Base-by-base conservation (phyloP, 139 green algal genomes). In the Edaphochlamys debaryana region DNA sequence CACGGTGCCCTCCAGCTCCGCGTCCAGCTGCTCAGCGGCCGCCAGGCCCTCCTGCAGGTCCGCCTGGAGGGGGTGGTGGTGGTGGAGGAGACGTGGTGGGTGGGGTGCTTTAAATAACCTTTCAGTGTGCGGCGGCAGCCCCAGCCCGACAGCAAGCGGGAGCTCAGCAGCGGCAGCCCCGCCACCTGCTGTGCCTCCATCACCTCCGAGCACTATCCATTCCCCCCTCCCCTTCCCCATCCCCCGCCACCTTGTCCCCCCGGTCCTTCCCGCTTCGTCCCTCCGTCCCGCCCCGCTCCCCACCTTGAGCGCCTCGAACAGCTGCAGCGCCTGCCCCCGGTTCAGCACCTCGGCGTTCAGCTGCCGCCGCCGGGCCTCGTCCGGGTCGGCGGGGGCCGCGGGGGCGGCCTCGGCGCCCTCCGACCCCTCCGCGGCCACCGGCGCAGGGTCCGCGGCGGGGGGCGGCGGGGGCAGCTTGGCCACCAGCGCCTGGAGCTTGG, bases 1-100 rank as follows among this genome's bases (percentile, higher is more conserved):
- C 29, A 90, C 40, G n/a, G 75, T 42, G 42, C 86, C 70, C 42
- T 89, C 64, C 64, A 89, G 58, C 84, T 91, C 87, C 30, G 40
- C 69, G 36, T 89, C 80, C 75, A 91, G 60, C 80, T 86, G 69
- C 80, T 74, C 58, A 30, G 67, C 66, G 11, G 79, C 68, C 4
- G 77, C 79, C 37, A 83, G 82, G 32, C 68, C 52, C 63, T 83
- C 77, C n/a, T 67, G 42, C 32, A 83, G 62, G 75, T 81, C 75
- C 40, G 75, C 60, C 73, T 69, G 56, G 25, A 38, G n/a, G n/a
- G n/a, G n/a, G n/a, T n/a, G n/a, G n/a, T n/a, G n/a, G n/a, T n/a
- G n/a, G n/a, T n/a, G n/a, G n/a, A n/a, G n/a, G n/a, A n/a, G n/a
- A n/a, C n/a, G n/a, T n/a, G n/a, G n/a, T n/a, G n/a, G n/a, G n/a